A percentile compares a stretch with the other conserved stretches of the same genome.
phyloP scores from a whole-genome alignment of 73 alveolate species.

The Blepharisma japonicum region DNA sequence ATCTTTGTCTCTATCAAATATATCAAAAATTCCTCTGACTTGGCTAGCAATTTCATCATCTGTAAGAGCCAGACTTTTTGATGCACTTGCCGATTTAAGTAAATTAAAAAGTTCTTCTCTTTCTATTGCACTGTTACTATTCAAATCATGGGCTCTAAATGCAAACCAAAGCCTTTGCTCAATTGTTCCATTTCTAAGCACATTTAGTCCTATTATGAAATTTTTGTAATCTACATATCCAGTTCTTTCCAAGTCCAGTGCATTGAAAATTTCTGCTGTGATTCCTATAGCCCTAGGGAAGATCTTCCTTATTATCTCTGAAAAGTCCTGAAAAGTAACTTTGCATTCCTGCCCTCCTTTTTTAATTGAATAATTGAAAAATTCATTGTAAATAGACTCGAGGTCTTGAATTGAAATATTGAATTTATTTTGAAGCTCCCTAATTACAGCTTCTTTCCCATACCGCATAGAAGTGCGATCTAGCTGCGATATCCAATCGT shows the following conservation, averaged over 20 bases:
- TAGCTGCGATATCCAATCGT: too few species aligned
- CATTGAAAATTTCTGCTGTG: neutral
- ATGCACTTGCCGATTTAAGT: neutral
- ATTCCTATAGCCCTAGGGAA: too few species aligned
- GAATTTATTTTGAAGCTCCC: neutral
- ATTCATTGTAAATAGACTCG: neutral
- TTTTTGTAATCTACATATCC: neutral
- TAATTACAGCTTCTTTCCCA: neutral
- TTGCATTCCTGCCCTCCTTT: neutral
- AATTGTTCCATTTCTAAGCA: neutral
- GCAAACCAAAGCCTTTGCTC: neutral
- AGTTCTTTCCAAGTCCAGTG: neutral
- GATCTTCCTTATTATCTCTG: too few species aligned
- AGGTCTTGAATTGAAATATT: neutral
- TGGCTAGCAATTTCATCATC: too few species aligned
- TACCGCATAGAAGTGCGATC: neutral
- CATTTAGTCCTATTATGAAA: neutral
- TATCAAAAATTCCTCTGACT: neutral
- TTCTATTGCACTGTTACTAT: neutral
- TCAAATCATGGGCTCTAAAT: neutral
- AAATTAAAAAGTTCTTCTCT: neutral
- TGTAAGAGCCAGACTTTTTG: too few species aligned
- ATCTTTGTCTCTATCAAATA: neutral
- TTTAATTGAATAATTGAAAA: neutral
- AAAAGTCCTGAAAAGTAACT: too few species aligned